Evolutionary conservation across 352 stramenopile species (phyloP), one percentile per base, ranked within the genome.

Genomic region (Phytophthora constricta): DNA sequence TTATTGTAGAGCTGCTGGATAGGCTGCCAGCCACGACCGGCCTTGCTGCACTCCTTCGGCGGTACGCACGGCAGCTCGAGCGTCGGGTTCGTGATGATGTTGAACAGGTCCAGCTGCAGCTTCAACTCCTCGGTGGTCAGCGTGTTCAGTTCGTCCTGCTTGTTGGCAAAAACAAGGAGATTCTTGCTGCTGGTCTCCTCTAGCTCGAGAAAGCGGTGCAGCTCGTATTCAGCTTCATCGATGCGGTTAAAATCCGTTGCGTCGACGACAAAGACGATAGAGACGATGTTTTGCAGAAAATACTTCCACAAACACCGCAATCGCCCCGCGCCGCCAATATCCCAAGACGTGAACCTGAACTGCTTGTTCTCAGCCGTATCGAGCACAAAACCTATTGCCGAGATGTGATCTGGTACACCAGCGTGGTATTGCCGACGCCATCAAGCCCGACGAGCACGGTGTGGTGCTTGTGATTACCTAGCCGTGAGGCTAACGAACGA

Each of bases 351-450:
- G 58, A 94, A 87, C 33, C 66, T 67, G 34, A 88, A 69, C 53
- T 80, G 73, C 22, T 76, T 77, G 62, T 81, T 72, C 45, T 59
- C 17, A 31, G 92, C 72, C 8, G 65, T 71, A 68, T 93, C 85
- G 51, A 93, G 72, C 53, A 92, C 90, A 67, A 90, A 91, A 10
- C 84, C 81, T 23, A 95, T 79, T 7, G 88, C 93, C 31, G 82
- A 71, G 37, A 90, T 78, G 61, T 87, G 43, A 93, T 68, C 48
- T 82, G 72, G 73, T 92, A 88, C 8, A 98, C 81, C 65, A 98
- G 97, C 27, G 96, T 98, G 3, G 96, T 98, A 79, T 98, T 98
- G 75, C 93, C 94, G 34, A 92, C 96, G 31, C 91, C 92, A 77
- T 98, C 94, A 10, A 97, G 79, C 9, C 87, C 86, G 7, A 96